Evolutionary conservation across 352 stramenopile species (phyloP).

Genomic region (Globisporangium ultimum): DNA sequence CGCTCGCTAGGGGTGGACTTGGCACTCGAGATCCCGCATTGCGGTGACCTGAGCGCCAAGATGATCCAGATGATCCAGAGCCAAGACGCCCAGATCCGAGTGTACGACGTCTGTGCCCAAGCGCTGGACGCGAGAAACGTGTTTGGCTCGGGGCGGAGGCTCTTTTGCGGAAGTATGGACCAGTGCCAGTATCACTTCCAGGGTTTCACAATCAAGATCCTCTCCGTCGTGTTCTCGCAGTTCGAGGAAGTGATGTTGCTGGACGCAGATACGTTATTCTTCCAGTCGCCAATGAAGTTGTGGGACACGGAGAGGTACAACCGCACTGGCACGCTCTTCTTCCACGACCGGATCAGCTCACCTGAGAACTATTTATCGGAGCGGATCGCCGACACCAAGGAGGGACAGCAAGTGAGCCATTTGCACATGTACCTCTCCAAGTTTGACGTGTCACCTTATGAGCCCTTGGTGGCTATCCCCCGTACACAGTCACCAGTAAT

Average conservation of each 20-base stretch:
- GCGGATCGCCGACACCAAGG: conserved; percentile 14
- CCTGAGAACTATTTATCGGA: conserved; percentile 39
- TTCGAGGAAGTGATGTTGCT: conserved; percentile 76
- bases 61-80: conserved; percentile 31
- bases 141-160: conserved; percentile 16
- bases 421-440: conserved; percentile 48
- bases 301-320: conserved; percentile 53
- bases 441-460: conserved; percentile 50
- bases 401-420: conserved; percentile 21
- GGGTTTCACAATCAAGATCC: conserved; percentile 63
- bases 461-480: conserved; percentile 28
- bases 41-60: conserved; percentile 47
- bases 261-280: conserved; percentile 67
- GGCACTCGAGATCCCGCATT: conserved; percentile 67
- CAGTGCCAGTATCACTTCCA: conserved; percentile 49
- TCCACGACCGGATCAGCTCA: conserved; percentile 46
- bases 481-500: conserved; percentile 9
- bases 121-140: conserved; percentile 26
- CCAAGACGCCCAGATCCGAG: conserved; percentile 36
- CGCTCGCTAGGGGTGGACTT: conserved; percentile 49
- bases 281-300: conserved; percentile 50
- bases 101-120: conserved; percentile 64
- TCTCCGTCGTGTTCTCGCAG: conserved; percentile 57
- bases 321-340: conserved; percentile 56
- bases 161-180: conserved; percentile 51